A percentile compares a stretch with the other conserved stretches of the same genome.
phyloP scores from a whole-genome alignment of 2,329 filamentous ascomycete genomes.

The Cladosporium sp. region DNA sequence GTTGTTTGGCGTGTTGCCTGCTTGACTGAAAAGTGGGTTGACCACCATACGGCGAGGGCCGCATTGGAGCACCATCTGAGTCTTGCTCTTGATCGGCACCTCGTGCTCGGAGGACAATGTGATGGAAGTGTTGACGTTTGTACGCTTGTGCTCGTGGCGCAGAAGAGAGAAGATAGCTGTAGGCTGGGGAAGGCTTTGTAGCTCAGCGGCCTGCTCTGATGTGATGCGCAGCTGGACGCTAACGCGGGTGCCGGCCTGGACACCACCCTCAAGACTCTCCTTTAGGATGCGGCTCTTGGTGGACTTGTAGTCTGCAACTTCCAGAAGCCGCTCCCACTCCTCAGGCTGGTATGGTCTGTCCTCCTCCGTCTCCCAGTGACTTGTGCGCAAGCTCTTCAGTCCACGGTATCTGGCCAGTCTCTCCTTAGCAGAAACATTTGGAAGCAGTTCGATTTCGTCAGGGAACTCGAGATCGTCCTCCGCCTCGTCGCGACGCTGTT shows the following conservation, averaged over 20 bases:
- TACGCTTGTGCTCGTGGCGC: constrained; percentile 92
- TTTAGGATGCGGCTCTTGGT: constrained; percentile 74
- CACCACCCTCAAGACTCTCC: constrained; percentile 86
- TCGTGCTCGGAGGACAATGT: constrained; percentile 77
- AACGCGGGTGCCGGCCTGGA: constrained; percentile 80
- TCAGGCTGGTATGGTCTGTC: constrained; percentile 85
- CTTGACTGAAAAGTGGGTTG: constrained; percentile 86
- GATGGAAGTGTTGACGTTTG: constrained; percentile 85
- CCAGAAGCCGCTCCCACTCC: constrained; percentile 83
- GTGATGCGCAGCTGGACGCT: constrained; percentile 69
- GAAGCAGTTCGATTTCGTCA: constrained; percentile 93
- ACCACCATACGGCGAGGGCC: constrained; percentile 84
- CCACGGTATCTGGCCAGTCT: constrained; percentile 84
- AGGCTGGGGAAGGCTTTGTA: constrained; percentile 61
- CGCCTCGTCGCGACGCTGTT: constrained; percentile 74
- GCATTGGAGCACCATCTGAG: constrained; percentile 87
- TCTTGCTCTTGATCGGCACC: constrained; percentile 83
- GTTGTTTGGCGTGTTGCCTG: constrained; percentile 90
- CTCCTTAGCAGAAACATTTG: constrained; percentile 82
- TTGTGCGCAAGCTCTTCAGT: constrained; percentile 85
- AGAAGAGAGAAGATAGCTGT: constrained; percentile 82
- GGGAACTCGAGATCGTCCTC: constrained; percentile 94
- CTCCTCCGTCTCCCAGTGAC: constrained; percentile 84
- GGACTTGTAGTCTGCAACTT: constrained; percentile 85
- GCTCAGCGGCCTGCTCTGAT: constrained; percentile 46